Conservation (phyloP, 352 stramenopile genomes). For the Phytophthora podocarpi region DNA sequence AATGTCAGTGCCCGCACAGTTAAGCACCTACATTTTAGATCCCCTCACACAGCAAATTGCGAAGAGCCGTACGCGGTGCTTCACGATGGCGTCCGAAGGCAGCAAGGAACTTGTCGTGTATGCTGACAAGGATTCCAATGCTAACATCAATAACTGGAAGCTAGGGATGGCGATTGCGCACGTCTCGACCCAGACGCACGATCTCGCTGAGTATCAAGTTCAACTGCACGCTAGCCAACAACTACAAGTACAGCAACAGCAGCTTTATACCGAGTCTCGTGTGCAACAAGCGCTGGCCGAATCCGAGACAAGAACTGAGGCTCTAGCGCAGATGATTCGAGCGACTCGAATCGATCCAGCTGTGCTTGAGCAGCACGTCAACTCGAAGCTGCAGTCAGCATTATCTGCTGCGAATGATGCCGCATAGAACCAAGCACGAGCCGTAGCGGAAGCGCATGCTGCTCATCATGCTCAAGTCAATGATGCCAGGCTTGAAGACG, state of each 20-base stretch:
- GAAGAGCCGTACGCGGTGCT: no score
- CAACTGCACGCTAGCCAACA: no score
- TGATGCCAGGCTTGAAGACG: neutral
- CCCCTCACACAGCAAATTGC: neutral
- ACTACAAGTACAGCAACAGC: conserved; percentile 3
- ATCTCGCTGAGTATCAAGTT: conserved; percentile 2
- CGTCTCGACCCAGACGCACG: neutral
- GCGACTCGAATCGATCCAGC: neutral
- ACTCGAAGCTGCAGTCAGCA: conserved; percentile 2
- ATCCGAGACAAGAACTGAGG: neutral
- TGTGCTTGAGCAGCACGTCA: conserved; percentile 3
- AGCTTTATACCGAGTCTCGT: neutral
- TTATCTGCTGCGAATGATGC: conserved; percentile 2
- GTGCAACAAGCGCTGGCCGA: neutral
- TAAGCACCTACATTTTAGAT: no score
- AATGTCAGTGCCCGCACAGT: no score
- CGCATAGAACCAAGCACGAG: neutral
- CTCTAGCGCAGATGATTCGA: conserved; percentile 2
- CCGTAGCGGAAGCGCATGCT: no score
- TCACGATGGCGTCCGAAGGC: no score
- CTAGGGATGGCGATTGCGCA: neutral
- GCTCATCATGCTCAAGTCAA: neutral
- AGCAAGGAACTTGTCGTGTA: conserved; percentile 4
- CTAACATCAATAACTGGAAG: neutral
- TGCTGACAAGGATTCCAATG: neutral